A percentile compares a stretch with the other conserved stretches of the same genome.
Conservation (phyloP, 306 rosid species). For the Glycyrrhiza uralensis region DNA sequence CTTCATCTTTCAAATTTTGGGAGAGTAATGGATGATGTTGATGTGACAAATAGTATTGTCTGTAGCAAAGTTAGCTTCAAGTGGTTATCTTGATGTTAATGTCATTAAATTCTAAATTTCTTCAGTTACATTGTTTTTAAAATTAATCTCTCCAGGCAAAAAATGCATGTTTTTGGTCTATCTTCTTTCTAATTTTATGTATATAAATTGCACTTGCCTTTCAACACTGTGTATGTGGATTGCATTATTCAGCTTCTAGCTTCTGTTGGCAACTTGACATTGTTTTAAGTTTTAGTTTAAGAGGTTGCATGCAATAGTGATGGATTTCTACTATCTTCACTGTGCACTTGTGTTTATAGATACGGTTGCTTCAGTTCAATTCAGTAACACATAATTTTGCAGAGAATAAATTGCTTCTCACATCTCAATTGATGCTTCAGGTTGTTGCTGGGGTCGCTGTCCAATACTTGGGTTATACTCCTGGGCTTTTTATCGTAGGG, state of each 20-base stretch:
- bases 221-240: not conserved
- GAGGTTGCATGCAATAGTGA: not conserved
- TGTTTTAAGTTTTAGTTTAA: conserved; percentile 7
- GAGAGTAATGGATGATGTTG: conserved; percentile 11
- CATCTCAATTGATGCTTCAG: conserved; percentile 49
- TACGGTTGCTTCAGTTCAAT: conserved; percentile 17
- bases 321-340: not conserved
- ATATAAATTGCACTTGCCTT: not conserved
- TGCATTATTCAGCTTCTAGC: conserved; percentile 17
- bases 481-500: conserved; percentile 93
- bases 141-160: not conserved
- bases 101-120: not conserved
- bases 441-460: conserved; percentile 86
- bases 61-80: not conserved
- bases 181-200: no score
- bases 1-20: not conserved
- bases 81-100: conserved; percentile 14
- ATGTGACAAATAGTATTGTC: conserved; percentile 5
- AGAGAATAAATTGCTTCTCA: conserved; percentile 28
- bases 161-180: not conserved
- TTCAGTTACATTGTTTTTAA: not conserved
- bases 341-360: not conserved
- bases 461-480: conserved; percentile 89
- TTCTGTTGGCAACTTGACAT: not conserved
- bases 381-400: not conserved